phyloP scores from a whole-genome alignment of 495 filamentous ascomycete genomes.

The Aspergillus avenaceus region DNA sequence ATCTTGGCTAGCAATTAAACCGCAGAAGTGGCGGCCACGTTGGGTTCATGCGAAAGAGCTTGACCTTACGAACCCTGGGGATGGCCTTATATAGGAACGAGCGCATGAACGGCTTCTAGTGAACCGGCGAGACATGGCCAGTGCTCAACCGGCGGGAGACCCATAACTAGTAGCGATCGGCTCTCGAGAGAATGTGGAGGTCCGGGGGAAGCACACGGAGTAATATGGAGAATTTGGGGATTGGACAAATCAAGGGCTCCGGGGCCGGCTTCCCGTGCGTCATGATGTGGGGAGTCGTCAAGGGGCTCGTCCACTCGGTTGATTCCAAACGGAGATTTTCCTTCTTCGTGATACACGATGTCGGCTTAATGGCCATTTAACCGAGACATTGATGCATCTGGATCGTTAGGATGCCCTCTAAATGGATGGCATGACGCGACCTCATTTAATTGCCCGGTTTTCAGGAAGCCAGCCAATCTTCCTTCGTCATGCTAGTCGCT shows the following conservation, averaged over 20 bases:
- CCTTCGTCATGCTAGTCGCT: not conserved
- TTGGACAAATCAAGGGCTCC: constrained; percentile 6
- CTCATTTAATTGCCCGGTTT: not conserved
- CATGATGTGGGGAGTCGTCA: constrained; percentile 1
- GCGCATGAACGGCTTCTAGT: not conserved
- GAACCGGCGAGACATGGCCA: constrained; percentile 5
- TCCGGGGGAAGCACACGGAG: constrained; percentile 7
- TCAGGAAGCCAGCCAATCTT: not conserved
- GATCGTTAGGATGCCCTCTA: too few species aligned
- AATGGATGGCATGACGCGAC: not conserved
- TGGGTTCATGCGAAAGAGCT: not conserved
- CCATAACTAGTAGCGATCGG: constrained; percentile 8
- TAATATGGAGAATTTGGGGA: not conserved
- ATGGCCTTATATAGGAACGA: constrained; percentile 1
- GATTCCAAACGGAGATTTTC: constrained; percentile 8
- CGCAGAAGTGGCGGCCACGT: not conserved
- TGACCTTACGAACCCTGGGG: not conserved
- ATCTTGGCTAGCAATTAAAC: constrained; percentile 18
- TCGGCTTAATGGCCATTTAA: constrained; percentile 2
- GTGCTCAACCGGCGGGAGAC: constrained; percentile 3
- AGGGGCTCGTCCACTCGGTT: constrained; percentile 1
- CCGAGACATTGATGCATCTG: not conserved
- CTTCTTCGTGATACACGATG: not conserved
- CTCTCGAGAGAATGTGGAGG: constrained; percentile 10
- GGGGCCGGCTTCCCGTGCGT: constrained; percentile 1